Evolutionary conservation across 129 eudicot genomes (phyloP), one percentile per base, ranked within the genome.

Genomic region (Flaveria linearis): DNA sequence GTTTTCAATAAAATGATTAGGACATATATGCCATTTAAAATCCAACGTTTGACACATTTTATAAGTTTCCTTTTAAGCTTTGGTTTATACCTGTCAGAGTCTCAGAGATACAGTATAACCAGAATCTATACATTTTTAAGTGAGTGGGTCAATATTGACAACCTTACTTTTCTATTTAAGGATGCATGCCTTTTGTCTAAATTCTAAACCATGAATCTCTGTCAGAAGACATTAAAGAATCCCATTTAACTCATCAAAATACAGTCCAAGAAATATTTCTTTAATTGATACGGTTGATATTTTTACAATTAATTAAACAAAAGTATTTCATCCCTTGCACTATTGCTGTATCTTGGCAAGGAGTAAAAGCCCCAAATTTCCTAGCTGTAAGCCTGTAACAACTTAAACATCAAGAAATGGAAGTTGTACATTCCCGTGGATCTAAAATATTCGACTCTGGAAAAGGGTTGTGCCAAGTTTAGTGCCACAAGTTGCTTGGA

Each of bases 401-500:
- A 45, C 56, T 26, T 43, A 68, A 10, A 49, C 39, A 68, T 13
- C 20, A 22, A 8, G 74, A 30, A 25, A 5, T 47, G 17, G 18
- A 61, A 25, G 41, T 23, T 61, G 68, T 61, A 23, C 39, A 13
- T 25, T 25, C 11, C 68, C 26, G 17, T 47, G 60, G 42, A 47
- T 69, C 0, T 25, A 7, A 46, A 18, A 47, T 22, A 23, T 69
- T 45, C 58, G 23, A 69, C 73, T 46, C 20, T 25, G 18, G 20
- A 50, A n/a, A 47, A 69, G 58, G 13, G 57, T 47, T 22, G 45
- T 13, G 14, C 43, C 53, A 25, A 43, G 73, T 23, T 22, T 69
- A 14, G 57, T 46, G 23, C 55, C 60, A 47, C 22, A 69, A 69
- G 12, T 47, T 69, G 42, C 23, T 69, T 69, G 60, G 41, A 25